These are phyloP conservation scores for Cryptococcus sp. DNA, from an alignment of 1,284 basidiomycete species.

Conservation along the genomic window DNA sequence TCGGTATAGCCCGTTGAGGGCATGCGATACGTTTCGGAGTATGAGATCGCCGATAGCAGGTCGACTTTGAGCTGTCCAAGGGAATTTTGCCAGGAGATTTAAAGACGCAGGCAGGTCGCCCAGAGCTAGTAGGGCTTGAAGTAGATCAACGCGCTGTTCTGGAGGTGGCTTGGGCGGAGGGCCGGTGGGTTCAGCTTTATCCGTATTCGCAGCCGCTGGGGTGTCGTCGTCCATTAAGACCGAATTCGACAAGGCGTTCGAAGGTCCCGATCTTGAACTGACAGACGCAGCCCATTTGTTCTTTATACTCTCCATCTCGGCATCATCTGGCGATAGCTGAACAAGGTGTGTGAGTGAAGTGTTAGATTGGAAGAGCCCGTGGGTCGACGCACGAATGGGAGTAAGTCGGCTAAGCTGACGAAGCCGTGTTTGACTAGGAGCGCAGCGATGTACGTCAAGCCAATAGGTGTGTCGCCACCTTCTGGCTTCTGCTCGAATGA, in stretches of 20 bases:
- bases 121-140: slow-evolving; percentile 79
- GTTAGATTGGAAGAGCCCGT: background rate
- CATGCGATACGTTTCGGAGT: slow-evolving; percentile 69
- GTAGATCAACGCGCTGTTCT: slow-evolving; percentile 80
- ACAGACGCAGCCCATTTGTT: slow-evolving; percentile 70
- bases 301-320: slow-evolving; percentile 68
- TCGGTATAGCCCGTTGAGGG: slow-evolving; percentile 70
- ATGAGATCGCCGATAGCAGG: slow-evolving; percentile 83
- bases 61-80: slow-evolving; percentile 80
- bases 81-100: slow-evolving; percentile 76
- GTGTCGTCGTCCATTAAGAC: slow-evolving; percentile 71
- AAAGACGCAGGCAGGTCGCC: slow-evolving; percentile 79
- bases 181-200: slow-evolving; percentile 50
- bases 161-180: slow-evolving; percentile 50
- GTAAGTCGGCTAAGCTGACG: slow-evolving; percentile 76
- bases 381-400: slow-evolving; percentile 40
- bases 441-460: slow-evolving; percentile 79
- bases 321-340: slow-evolving; percentile 74
- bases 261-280: slow-evolving; percentile 64
- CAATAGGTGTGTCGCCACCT: slow-evolving; percentile 63
- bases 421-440: slow-evolving; percentile 86
- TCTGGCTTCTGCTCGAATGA: slow-evolving; percentile 56
- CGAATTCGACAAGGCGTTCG: slow-evolving; percentile 83
- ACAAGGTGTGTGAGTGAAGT: background rate
- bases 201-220: slow-evolving; percentile 19